Base-by-base conservation (phyloP, 139 green algal species). In the Astrephomene gubernaculifera region DNA sequence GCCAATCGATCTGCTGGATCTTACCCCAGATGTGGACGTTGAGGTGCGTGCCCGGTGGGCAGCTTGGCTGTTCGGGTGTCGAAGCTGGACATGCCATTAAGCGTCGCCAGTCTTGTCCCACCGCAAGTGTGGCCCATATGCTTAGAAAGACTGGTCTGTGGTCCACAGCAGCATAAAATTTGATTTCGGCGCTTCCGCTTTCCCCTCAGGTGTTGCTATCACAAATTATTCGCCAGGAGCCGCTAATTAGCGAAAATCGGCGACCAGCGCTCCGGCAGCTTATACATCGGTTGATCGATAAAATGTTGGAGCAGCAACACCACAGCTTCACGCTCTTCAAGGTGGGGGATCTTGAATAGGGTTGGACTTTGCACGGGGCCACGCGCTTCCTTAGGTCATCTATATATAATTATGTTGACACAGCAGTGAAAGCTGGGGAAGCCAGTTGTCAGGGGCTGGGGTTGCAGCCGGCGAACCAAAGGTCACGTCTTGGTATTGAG, bases 251-350 rank as follows among this genome's bases (percentile, higher is more conserved):
- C 44, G 90, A 95, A 52, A 92, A 89, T 74, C 79, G 90, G 41
- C 82, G 91, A 25, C 82, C 89, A 54, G 88, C 88, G 7, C 85
- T 96, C 10, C 68, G 88, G 0, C 85, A 92, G 85, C 69, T 96
- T n/a, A 76, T 96, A 31, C 57, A 90, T 10, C 82, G 87, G 41
- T 78, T 96, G 31, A 45, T 93, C 1, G 86, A 92, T n/a, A 95
- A 96, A 68, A 88, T 92, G 87, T 17, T 72, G 31, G 78, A 91
- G 86, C 82, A 85, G n/a, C 87, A 92, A 67, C 86, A 90, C 38
- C 83, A 91, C 52, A 87, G 85, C 68, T 96, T 94, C 87, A 87
- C 83, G 24, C 79, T 96, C 14, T 94, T 92, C 70, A 95, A 95
- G 88, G 89, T 94, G 71, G 2, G 79, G 4, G n/a, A n/a, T n/a